Percentiles rank a stretch among this genome's conserved stretches.
Conservation (phyloP, 2,329 filamentous ascomycete genomes). For the Zarea fungicola region DNA sequence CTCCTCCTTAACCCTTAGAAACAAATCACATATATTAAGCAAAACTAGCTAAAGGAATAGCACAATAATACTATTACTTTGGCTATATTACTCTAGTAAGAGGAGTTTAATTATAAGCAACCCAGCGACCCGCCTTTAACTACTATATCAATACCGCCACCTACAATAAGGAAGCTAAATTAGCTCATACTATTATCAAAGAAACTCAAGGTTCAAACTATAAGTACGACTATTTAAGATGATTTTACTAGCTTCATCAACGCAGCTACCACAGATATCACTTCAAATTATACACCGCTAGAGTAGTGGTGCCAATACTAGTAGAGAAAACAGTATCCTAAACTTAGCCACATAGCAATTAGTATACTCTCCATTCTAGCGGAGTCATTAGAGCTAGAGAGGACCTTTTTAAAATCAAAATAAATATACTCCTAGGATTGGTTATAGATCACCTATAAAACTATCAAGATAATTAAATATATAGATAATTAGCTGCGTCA, state of each 20-base stretch:
- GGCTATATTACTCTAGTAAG: not conserved
- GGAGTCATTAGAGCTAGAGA: slow-evolving; percentile 2
- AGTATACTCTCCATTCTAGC: not conserved
- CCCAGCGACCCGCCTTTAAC: too few relatives aligned
- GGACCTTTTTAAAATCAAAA: slow-evolving; percentile 1
- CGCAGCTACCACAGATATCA: not conserved
- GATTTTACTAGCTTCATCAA: not conserved
- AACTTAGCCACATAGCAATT: not conserved
- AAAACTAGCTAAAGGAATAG: not conserved
- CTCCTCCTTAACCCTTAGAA: not conserved
- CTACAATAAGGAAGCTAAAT: not conserved
- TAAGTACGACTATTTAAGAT: not conserved
- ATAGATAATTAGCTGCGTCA: not conserved
- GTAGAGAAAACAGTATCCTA: not conserved
- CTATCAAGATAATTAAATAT: slow-evolving; percentile 5
- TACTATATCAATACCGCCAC: not conserved
- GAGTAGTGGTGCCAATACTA: not conserved
- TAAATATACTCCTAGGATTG: slow-evolving; percentile 1
- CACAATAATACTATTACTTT: not conserved
- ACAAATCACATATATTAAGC: not conserved
- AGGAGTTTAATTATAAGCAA: too few relatives aligned
- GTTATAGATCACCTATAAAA: not conserved
- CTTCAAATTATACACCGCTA: not conserved
- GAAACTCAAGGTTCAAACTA: not conserved
- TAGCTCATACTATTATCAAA: not conserved